These are phyloP conservation scores for Phytopythium helicoides DNA, from an alignment of 352 stramenopile species.

Conservation along the genomic window DNA sequence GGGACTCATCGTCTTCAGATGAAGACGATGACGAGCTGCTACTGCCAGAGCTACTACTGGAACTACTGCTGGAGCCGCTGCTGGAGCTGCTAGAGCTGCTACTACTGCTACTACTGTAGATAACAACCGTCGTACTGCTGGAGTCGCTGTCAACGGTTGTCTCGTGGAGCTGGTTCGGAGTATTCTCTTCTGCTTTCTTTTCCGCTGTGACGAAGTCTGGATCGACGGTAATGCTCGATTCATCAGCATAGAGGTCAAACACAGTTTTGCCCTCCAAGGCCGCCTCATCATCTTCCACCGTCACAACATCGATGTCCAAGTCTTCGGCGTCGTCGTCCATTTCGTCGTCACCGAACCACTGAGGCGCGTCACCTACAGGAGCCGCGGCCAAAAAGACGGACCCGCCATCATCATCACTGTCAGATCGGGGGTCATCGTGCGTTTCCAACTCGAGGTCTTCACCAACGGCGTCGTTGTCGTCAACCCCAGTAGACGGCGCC, in stretches of 20 bases:
- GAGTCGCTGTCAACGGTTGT: slow-evolving; percentile 19
- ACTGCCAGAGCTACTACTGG: slow-evolving; percentile 8
- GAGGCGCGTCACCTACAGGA: slow-evolving; percentile 16
- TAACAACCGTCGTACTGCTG: too few species aligned
- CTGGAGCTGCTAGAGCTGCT: slow-evolving; percentile 12
- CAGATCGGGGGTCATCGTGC: slow-evolving; percentile 16
- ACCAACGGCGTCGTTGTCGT: too few species aligned
- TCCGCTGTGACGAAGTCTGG: too few species aligned
- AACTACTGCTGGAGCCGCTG: slow-evolving; percentile 14
- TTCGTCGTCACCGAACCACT: slow-evolving; percentile 40
- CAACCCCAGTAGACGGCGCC: too few species aligned
- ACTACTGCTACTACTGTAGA: slow-evolving; percentile 15
- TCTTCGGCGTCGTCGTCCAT: slow-evolving; percentile 15
- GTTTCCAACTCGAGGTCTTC: too few species aligned
- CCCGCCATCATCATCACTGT: slow-evolving; percentile 10
- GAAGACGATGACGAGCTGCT: slow-evolving; percentile 23
- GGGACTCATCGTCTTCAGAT: slow-evolving; percentile 1
- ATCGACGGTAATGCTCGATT: too few species aligned
- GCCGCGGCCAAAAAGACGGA: slow-evolving; percentile 6
- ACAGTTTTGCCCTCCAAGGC: slow-evolving; percentile 16
- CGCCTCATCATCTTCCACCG: slow-evolving; percentile 11
- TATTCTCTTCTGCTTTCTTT: too few species aligned
- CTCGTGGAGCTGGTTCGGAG: too few species aligned
- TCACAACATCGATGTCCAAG: slow-evolving; percentile 11
- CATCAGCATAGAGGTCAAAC: slow-evolving; percentile 12